Percentiles rank a stretch among this genome's conserved stretches.
These are phyloP conservation scores for Picochlorum costavermella DNA, from an alignment of 139 green algal species.

Conservation along the genomic window DNA sequence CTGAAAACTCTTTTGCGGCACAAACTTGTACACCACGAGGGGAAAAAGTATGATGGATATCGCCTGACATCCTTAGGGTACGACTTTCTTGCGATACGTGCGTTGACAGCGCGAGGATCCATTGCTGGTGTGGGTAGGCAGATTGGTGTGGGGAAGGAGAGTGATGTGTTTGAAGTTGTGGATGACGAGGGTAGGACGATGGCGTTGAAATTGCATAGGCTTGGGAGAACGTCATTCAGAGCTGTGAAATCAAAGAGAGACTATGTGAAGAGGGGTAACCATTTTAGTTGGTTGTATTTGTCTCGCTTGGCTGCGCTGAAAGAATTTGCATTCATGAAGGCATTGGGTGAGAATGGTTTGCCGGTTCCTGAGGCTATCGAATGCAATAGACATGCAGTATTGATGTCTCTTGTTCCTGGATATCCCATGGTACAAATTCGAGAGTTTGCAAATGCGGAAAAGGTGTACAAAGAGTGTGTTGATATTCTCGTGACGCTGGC, in stretches of 20 bases:
- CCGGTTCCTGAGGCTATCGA: conserved; percentile 87
- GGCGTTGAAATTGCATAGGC: conserved; percentile 92
- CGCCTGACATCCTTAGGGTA: conserved; percentile 91
- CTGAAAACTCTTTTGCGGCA: conserved; percentile 77
- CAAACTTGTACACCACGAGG: conserved; percentile 97
- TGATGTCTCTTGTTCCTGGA: conserved; percentile 84
- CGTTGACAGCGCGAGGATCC: conserved; percentile 67
- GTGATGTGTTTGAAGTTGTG: conserved; percentile 79
- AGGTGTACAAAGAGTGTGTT: conserved; percentile 69
- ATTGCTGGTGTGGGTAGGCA: conserved; percentile 76
- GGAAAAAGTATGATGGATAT: conserved; percentile 84
- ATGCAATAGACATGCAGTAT: conserved; percentile 87
- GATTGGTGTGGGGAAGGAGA: conserved; percentile 98
- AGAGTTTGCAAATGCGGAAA: conserved; percentile 43
- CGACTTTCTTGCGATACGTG: conserved; percentile 92
- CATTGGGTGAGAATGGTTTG: conserved; percentile 79
- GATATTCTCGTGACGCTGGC: conserved; percentile 69
- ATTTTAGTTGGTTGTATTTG: conserved; percentile 90
- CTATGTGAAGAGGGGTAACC: conserved; percentile 66
- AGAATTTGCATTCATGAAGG: conserved; percentile 97
- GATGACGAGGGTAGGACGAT: conserved; percentile 59
- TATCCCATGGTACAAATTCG: conserved; percentile 71
- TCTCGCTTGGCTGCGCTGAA: conserved; percentile 86
- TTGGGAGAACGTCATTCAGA: conserved; percentile 93
- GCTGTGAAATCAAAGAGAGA: conserved; percentile 95